Base-by-base conservation (phyloP, 2,329 filamentous ascomycete species). In the Dactylellina haptotyla region DNA sequence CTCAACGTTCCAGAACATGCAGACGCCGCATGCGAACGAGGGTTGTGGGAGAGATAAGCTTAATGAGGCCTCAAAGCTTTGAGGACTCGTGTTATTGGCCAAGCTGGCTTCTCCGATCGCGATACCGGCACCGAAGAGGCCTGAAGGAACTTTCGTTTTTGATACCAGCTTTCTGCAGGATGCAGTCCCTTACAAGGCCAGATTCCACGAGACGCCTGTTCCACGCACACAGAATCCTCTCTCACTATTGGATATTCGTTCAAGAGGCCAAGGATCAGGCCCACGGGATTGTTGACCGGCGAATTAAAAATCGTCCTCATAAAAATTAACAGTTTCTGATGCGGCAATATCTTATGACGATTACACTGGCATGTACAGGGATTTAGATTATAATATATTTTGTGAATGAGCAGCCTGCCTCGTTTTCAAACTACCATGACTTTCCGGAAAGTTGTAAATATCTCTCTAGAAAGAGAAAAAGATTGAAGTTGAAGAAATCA, bases 1-100 rank as follows among this genome's bases (percentile, higher is more conserved):
- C 6, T 71, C 58, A 58, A 14, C 66, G 65, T 72, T 72, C 67
- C 67, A 54, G 46, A 65, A 65, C 45, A 37, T 72, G 53, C 59
- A 59, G 28, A 62, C 30, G 41, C 9, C 53, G 58, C 32, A 43
- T 45, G 58, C 34, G 45, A 41, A 37, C 16, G 26, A 34, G 28
- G 20, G 23, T 48, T 30, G 28, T 5, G 18, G 26, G 14, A 16
- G 4, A 58, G 43, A 58, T 50, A 66, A 51, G 43, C 30, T 57
- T 37, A 58, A 66, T 26, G 59, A 14, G 23, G 9, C 12, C 16
- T 45, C 25, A 20, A 14, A 28, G 20, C 20, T 30, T 30, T 23
- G 8, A 57, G 12, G 51, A 50, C 43, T 41, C 30, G 23, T 16
- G 41, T 28, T 23, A 66, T 57, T 57, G 39, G 51, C 20, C n/a